A percentile compares a stretch with the other conserved stretches of the same genome.
Conservation (phyloP, 495 filamentous ascomycete genomes). For the Bacidia gigantensis region DNA sequence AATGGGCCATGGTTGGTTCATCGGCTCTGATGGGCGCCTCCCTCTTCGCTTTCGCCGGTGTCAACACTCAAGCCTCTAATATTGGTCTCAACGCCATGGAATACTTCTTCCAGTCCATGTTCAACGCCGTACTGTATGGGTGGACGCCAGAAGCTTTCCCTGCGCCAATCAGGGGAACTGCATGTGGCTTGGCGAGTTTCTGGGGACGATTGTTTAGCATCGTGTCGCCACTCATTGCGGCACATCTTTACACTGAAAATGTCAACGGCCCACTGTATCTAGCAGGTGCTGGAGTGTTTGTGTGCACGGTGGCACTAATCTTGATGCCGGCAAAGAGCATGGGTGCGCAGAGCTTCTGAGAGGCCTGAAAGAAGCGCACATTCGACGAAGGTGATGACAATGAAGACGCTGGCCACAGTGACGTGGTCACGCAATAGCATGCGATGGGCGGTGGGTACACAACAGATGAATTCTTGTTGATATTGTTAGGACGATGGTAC, state of each 20-base stretch:
- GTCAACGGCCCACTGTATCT: slow-evolving; percentile 29
- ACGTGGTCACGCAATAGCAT: too few relatives aligned
- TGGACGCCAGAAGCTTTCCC: slow-evolving; percentile 46
- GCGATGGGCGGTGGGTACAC: too few relatives aligned
- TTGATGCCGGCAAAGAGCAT: slow-evolving; percentile 26
- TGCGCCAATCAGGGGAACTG: slow-evolving; percentile 38
- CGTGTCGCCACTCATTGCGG: slow-evolving; percentile 30
- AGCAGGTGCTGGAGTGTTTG: slow-evolving; percentile 30
- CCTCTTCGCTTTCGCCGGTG: slow-evolving; percentile 30
- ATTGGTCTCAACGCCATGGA: slow-evolving; percentile 33
- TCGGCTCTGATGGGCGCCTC: slow-evolving; percentile 32
- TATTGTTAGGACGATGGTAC: too few relatives aligned
- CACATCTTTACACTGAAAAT: slow-evolving; percentile 20
- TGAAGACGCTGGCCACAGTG: too few relatives aligned
- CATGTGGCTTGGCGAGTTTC: slow-evolving; percentile 36
- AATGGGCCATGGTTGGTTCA: slow-evolving; percentile 33
- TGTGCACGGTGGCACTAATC: slow-evolving; percentile 27
- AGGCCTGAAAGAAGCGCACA: too few relatives aligned
- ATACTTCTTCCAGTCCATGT: slow-evolving; percentile 38
- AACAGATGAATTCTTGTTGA: too few relatives aligned
- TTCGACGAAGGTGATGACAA: too few relatives aligned
- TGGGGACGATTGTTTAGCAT: slow-evolving; percentile 34
- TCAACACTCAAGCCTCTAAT: slow-evolving; percentile 30
- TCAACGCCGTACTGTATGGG: slow-evolving; percentile 42
- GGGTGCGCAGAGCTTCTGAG: too few relatives aligned